Evolutionary conservation across 2,329 filamentous ascomycete genomes (phyloP), one percentile per base, ranked within the genome.

Genomic region (Boeremia exigua): DNA sequence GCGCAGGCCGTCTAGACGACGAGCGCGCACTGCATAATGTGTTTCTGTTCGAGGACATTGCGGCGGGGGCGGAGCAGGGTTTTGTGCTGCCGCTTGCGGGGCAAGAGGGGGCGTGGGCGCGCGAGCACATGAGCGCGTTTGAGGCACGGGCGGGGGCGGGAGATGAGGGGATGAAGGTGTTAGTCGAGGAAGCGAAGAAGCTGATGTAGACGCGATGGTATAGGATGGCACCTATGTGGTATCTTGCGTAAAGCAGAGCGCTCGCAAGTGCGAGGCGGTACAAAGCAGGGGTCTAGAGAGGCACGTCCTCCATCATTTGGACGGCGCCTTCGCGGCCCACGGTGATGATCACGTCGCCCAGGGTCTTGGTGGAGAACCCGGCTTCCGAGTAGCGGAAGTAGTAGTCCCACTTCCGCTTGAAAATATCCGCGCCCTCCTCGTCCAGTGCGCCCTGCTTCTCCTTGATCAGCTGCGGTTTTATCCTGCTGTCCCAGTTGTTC

Each of bases 361-460:
- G 72, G 2, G 87, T 89, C 75, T 90, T 90, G 6, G 86, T 88
- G 54, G 83, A 78, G 66, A 92, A 91, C 0, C 88, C 88, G 34
- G 88, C 88, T 71, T 91, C 88, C 59, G 88, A 91, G 69, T 91
- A 91, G 19, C 84, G 80, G 73, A 91, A 92, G 70, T 91, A 92
- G 67, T 91, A 92, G 79, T 89, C 83, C 89, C 88, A 92, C 71
- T 90, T 91, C 60, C 84, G 81, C 67, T 82, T 82, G 67, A 91
- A 92, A 2, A 90, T 81, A 37, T 88, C 84, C 0, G 89, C 80
- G 32, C 86, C 87, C 12, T 90, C 80, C 29, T 86, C 86, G 36
- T 82, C 82, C 48, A 87, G 82, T 82, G 88, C 86, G 3, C 78
- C 76, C 0, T 79, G 76, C 64, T 90, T 84, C 65, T 88, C 83